Percentiles rank a stretch among this genome's conserved stretches.
Conservation (phyloP, 805 yeast species). For the Teunomyces kruisii region DNA sequence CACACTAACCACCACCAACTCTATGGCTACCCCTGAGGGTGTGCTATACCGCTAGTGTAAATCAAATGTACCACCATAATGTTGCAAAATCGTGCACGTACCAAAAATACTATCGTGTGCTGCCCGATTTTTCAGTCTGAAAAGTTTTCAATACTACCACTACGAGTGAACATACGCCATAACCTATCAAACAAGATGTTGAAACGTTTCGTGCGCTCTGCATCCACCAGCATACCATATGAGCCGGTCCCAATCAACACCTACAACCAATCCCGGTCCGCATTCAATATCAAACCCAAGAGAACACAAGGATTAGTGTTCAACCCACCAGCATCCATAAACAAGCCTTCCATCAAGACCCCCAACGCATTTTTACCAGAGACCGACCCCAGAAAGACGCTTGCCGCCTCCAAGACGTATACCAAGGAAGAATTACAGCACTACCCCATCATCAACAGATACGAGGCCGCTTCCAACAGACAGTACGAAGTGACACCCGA, state of each 20-base stretch:
- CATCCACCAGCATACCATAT: constrained; percentile 22
- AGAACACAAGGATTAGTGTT: constrained; percentile 60
- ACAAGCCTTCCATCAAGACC: constrained; percentile 50
- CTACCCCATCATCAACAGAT: constrained; percentile 41
- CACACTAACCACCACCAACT: too few species aligned
- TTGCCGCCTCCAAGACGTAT: constrained; percentile 30
- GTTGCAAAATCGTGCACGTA: not conserved
- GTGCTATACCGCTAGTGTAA: too few species aligned
- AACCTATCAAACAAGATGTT: constrained; percentile 4
- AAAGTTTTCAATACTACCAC: constrained; percentile 1
- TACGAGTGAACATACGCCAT: not conserved
- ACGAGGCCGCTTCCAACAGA: constrained; percentile 37
- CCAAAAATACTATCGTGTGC: not conserved
- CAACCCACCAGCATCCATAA: constrained; percentile 58
- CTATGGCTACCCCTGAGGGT: too few species aligned
- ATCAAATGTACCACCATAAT: too few species aligned
- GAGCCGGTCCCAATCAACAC: constrained; percentile 48
- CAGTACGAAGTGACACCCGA: constrained; percentile 57
- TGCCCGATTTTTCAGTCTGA: not conserved
- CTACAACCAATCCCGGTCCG: constrained; percentile 62
- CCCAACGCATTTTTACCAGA: constrained; percentile 70
- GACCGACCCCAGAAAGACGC: constrained; percentile 54
- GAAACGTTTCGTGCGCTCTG: constrained; percentile 10
- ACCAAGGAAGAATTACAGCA: constrained; percentile 33
- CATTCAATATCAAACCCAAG: constrained; percentile 59